phyloP scores from a whole-genome alignment of 306 rosid genomes.

The Inga oerstediana region DNA sequence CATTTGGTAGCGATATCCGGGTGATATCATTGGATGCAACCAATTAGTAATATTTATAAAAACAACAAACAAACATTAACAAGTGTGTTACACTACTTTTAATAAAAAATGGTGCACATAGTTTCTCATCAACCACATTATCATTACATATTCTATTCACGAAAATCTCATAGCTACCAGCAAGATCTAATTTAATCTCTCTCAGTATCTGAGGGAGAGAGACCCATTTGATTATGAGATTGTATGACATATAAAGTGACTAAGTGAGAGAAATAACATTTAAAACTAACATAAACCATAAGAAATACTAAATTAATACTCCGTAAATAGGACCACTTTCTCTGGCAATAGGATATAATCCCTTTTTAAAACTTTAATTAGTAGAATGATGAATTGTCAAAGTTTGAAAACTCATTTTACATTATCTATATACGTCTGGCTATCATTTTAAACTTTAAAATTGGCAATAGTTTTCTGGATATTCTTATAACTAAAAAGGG shows the following conservation, averaged over 20 bases:
- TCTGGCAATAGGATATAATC: neutral
- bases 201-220: neutral
- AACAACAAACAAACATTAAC: too few species aligned
- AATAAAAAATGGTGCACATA: neutral
- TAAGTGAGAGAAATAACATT: neutral
- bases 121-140: neutral
- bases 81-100: neutral
- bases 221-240: neutral
- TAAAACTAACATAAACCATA: neutral
- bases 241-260: neutral
- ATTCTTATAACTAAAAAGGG: neutral
- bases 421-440: neutral
- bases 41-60: too few species aligned
- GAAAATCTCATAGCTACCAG: neutral
- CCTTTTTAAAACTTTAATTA: neutral
- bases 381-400: neutral
- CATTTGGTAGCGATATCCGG: too few species aligned
- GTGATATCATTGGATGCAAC: too few species aligned
- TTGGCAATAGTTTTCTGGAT: neutral
- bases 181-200: constrained; percentile 1
- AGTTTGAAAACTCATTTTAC: neutral
- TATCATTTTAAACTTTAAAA: neutral
- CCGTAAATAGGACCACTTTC: neutral
- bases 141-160: neutral
- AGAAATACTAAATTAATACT: neutral